Conservation (phyloP, 1,284 basidiomycete species). For the Amylostereum chailletii region DNA sequence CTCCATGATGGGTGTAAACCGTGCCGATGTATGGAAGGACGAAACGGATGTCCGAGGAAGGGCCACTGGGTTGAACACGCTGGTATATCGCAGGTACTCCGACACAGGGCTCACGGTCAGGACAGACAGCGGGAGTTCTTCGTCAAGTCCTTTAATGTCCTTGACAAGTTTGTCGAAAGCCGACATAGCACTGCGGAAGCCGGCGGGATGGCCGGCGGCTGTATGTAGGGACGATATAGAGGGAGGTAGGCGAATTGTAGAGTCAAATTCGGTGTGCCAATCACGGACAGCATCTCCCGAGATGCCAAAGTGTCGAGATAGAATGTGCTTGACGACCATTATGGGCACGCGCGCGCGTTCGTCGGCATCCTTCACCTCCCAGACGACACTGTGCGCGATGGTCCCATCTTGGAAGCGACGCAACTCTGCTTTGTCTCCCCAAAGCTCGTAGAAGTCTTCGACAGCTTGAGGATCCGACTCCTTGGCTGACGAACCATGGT, state of each 20-base stretch:
- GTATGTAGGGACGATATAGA: constrained; percentile 41
- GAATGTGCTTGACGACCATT: constrained; percentile 67
- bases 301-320: constrained; percentile 71
- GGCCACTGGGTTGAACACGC: constrained; percentile 68
- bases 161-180: constrained; percentile 81
- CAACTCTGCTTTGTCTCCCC: constrained; percentile 90
- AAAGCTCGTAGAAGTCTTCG: constrained; percentile 73
- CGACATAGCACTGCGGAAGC: constrained; percentile 71
- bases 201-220: constrained; percentile 38
- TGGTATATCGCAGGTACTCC: constrained; percentile 76
- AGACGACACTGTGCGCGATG: constrained; percentile 91
- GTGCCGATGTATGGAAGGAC: constrained; percentile 44
- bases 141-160: constrained; percentile 70
- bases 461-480: constrained; percentile 44
- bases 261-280: constrained; percentile 60
- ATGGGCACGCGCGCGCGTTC: constrained; percentile 76
- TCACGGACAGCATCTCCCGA: constrained; percentile 38
- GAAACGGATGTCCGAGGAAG: constrained; percentile 34
- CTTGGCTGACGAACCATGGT: constrained; percentile 78
- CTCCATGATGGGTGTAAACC: constrained; percentile 64
- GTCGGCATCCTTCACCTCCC: constrained; percentile 70
- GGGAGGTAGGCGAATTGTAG: constrained; percentile 60
- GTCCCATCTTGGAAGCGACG: constrained; percentile 96
- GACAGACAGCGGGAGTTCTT: constrained; percentile 76
- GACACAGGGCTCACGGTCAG: constrained; percentile 72